Conservation (phyloP, 441 rosid genomes). For the Capsella rubella region DNA sequence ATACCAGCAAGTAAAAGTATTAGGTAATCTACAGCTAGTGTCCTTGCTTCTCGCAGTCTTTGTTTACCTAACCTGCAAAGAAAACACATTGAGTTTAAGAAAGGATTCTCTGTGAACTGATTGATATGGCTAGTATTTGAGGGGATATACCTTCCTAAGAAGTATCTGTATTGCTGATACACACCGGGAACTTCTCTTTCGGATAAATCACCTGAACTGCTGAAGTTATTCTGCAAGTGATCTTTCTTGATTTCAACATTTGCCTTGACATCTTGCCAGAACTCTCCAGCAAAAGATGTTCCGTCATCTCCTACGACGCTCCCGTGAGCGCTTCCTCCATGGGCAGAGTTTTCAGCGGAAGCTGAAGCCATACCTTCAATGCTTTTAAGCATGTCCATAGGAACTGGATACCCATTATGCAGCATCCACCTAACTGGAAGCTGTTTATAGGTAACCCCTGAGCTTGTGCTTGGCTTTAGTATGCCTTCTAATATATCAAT, state of each 20-base stretch:
- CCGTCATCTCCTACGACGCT: conserved; percentile 49
- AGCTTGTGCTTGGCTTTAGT: conserved; percentile 57
- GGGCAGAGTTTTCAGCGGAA: conserved; percentile 51
- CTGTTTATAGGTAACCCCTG: conserved; percentile 70
- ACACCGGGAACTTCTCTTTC: conserved; percentile 69
- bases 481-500: conserved; percentile 97
- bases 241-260: conserved; percentile 73
- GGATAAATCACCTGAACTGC: conserved; percentile 67
- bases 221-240: conserved; percentile 56
- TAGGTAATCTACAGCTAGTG: conserved; percentile 86
- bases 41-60: conserved; percentile 82
- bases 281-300: conserved; percentile 78
- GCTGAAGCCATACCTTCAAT: conserved; percentile 61
- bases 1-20: conserved; percentile 91
- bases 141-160: conserved; percentile 81
- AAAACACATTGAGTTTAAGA: conserved; percentile 23
- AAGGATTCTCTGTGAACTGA: neutral
- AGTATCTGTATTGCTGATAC: conserved; percentile 78
- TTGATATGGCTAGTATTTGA: neutral
- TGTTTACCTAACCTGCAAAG: conserved; percentile 84
- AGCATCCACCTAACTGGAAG: conserved; percentile 98
- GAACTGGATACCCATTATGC: conserved; percentile 88
- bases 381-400: conserved; percentile 80
- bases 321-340: conserved; percentile 52
- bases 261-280: conserved; percentile 77